Evolutionary conservation across 805 yeast species (phyloP).

Genomic region (Saccharomycopsis synnaedendra): DNA sequence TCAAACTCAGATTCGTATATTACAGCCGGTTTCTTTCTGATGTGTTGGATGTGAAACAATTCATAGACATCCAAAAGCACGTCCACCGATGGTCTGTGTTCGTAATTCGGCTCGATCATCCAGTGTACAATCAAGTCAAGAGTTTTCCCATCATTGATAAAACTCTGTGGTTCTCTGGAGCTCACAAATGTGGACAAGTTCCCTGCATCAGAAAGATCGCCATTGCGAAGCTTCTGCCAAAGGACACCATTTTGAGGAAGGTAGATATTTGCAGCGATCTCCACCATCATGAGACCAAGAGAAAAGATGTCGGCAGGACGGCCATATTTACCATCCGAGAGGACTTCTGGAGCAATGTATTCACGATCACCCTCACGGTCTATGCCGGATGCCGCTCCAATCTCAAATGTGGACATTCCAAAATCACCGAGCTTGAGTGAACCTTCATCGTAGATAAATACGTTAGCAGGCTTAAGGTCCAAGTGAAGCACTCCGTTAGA

Average conservation of each 20-base stretch:
- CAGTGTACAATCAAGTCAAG: constrained; percentile 73
- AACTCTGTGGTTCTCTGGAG: neutral
- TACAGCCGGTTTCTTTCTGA: constrained; percentile 86
- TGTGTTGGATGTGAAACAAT: constrained; percentile 62
- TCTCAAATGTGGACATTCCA: constrained; percentile 67
- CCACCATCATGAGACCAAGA: constrained; percentile 83
- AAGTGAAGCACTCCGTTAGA: constrained; percentile 64
- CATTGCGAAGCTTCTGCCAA: constrained; percentile 93
- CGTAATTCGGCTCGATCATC: constrained; percentile 84
- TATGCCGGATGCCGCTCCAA: neutral
- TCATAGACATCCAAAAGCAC: constrained; percentile 63
- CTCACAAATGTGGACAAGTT: constrained; percentile 35
- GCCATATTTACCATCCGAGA: constrained; percentile 71
- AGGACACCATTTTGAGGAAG: constrained; percentile 93
- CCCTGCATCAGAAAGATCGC: constrained; percentile 94
- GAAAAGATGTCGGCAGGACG: constrained; percentile 93
- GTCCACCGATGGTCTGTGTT: constrained; percentile 64
- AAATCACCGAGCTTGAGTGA: constrained; percentile 90
- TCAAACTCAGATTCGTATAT: constrained; percentile 47
- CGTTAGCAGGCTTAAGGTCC: constrained; percentile 92
- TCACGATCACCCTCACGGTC: constrained; percentile 97
- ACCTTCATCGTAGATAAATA: constrained; percentile 91
- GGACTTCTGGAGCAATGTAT: constrained; percentile 94
- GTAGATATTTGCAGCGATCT: constrained; percentile 89
- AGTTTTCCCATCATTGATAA: constrained; percentile 44